phyloP scores from a whole-genome alignment of 176 grass and related monocot species.

The Triticum monococcum region DNA sequence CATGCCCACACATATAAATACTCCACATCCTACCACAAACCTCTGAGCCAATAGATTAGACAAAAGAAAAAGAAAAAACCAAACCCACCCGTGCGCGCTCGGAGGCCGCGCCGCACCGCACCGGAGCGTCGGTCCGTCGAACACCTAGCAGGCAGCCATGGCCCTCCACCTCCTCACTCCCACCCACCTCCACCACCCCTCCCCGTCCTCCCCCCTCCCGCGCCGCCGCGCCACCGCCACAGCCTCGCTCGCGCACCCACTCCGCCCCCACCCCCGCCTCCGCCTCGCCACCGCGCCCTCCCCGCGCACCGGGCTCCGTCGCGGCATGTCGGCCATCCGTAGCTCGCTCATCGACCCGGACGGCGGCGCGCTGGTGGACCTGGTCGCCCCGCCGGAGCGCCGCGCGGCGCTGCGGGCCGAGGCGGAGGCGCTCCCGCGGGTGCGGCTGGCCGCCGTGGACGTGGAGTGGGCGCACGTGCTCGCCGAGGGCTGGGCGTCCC shows the following conservation, averaged over 20 bases:
- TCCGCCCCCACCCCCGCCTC: background rate
- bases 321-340: conserved; percentile 38
- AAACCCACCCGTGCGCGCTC: background rate
- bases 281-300: background rate
- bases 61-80: background rate
- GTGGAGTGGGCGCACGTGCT: conserved; percentile 94
- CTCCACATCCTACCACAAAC: background rate
- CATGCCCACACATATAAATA: background rate
- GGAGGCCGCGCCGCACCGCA: background rate
- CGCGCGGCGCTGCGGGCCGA: conserved; percentile 45
- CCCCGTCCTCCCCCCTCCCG: background rate
- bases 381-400: conserved; percentile 35
- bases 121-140: background rate
- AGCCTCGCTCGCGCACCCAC: background rate
- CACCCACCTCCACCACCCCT: background rate
- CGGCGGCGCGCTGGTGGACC: conserved; percentile 69
- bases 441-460: conserved; percentile 53
- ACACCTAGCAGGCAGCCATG: background rate
- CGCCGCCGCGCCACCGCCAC: background rate
- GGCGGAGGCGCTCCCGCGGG: conserved; percentile 42
- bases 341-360: conserved; percentile 95
- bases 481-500: conserved; percentile 91
- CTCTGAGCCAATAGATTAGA: background rate
- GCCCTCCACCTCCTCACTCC: background rate
- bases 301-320: background rate